phyloP scores from a whole-genome alignment of 2,329 filamentous ascomycete genomes.

The Fusarium verrucosum region DNA sequence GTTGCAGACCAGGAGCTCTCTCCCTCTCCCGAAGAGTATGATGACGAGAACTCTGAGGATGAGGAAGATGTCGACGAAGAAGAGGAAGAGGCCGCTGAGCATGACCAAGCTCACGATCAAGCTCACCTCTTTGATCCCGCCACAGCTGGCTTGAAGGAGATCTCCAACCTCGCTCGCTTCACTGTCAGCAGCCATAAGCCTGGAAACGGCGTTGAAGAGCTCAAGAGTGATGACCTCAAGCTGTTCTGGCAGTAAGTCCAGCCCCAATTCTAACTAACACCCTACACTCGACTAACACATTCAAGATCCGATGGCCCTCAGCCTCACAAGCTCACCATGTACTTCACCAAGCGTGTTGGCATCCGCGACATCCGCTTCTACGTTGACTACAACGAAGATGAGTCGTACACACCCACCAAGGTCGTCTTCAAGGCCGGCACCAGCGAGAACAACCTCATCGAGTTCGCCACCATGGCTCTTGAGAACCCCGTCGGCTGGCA shows the following conservation, averaged over 20 bases:
- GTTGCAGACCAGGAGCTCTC: conserved; percentile 36
- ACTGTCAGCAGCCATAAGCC: conserved; percentile 85
- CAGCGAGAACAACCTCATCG: conserved; percentile 88
- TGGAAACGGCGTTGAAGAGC: conserved; percentile 79
- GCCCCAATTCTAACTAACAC: not conserved
- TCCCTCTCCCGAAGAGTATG: conserved; percentile 46
- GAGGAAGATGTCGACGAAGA: conserved; percentile 49
- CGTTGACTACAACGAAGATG: conserved; percentile 91
- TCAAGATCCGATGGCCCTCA: conserved; percentile 81
- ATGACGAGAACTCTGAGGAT: conserved; percentile 46
- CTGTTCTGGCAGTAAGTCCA: conserved; percentile 79
- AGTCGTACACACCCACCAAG: conserved; percentile 95
- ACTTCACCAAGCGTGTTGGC: conserved; percentile 84
- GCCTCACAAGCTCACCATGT: conserved; percentile 82
- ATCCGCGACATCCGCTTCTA: conserved; percentile 83
- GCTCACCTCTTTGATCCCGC: conserved; percentile 62
- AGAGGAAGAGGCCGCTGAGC: conserved; percentile 16
- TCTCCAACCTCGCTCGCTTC: conserved; percentile 84
- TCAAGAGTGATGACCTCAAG: conserved; percentile 76
- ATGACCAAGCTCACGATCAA: conserved; percentile 43
- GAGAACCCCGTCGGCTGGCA: conserved; percentile 89
- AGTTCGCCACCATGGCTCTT: conserved; percentile 84
- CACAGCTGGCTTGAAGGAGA: conserved; percentile 75
- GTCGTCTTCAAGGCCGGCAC: conserved; percentile 91
- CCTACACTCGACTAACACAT: not conserved